Base-by-base conservation (phyloP, 2,329 filamentous ascomycete species). In the Herpotrichia juniperi region DNA sequence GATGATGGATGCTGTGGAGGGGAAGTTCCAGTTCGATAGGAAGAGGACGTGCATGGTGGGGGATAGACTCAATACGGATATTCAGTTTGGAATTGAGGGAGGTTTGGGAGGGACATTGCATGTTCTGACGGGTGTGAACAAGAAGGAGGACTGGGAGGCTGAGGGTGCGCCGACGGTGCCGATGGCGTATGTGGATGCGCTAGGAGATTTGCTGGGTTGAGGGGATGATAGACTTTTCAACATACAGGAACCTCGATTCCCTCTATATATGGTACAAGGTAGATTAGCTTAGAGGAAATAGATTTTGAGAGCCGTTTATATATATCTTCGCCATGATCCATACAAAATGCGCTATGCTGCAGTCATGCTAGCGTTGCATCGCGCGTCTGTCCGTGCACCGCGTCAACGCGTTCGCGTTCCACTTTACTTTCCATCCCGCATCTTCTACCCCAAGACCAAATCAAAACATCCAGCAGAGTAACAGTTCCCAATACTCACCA, bases 1-100 rank as follows among this genome's bases (percentile, higher is more conserved):
- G 3, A 99, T 99, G 94, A 96, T 99, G 93, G 93, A 97, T 73
- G 92, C 94, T 2, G 89, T 99, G 51, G 93, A 97, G 79, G 93
- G 93, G 52, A 96, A 96, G 75, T 97, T 97, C 74, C 83, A 89
- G 61, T 88, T 99, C 48, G 87, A 97, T 72, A 84, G 93, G 31
- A 84, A 82, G 54, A 86, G 86, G 62, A 90, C 94, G 1, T 97
- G 94, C 76, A 99, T 99, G 94, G 84, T 99, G 37, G 94, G 94
- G 6, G 94, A 99, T 74, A 83, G 94, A 25, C 79, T 96, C 58
- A 90, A 97, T 73, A 99, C 94, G 0, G 94, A 99, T 75, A 97
- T 99, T 71, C 87, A 90, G 72, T 99, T 99, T 72, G 94, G 94
- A 3, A 83, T 97, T 57, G 88, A 97, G 70, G 93, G 93, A 0